These are phyloP conservation scores for Karstenula rhodostoma DNA, from an alignment of 2,329 filamentous ascomycete genomes.

Conservation along the genomic window DNA sequence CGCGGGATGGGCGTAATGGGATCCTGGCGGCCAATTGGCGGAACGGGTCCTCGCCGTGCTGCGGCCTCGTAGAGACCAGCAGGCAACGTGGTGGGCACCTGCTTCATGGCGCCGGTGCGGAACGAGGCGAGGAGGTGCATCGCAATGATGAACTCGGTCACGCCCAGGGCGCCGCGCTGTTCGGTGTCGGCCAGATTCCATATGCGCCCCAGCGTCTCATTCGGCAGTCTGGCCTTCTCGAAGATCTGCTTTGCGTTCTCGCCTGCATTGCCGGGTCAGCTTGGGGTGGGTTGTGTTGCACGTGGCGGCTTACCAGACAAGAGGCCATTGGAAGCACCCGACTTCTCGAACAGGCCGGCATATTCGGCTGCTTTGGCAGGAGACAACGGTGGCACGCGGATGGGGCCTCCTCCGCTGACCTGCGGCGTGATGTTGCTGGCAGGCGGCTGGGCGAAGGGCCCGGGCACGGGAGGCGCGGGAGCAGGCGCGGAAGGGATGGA, in stretches of 20 bases:
- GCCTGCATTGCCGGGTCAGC: constrained; percentile 55
- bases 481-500: constrained; percentile 52
- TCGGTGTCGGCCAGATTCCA: constrained; percentile 96
- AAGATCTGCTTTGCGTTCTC: constrained; percentile 94
- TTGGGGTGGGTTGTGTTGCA: not conserved
- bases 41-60: constrained; percentile 64
- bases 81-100: constrained; percentile 81
- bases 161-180: constrained; percentile 84
- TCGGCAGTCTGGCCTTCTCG: constrained; percentile 88
- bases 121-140: constrained; percentile 96
- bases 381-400: constrained; percentile 87
- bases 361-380: constrained; percentile 92
- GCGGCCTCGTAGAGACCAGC: constrained; percentile 91
- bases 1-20: constrained; percentile 73
- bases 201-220: constrained; percentile 90
- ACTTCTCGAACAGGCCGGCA: constrained; percentile 87
- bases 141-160: constrained; percentile 94
- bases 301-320: constrained; percentile 65
- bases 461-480: constrained; percentile 30
- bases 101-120: constrained; percentile 82
- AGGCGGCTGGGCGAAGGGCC: constrained; percentile 52
- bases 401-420: constrained; percentile 62
- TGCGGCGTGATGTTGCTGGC: constrained; percentile 39
- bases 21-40: constrained; percentile 56
- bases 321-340: constrained; percentile 77